Percentiles rank a stretch among this genome's conserved stretches.
phyloP scores from a whole-genome alignment of 805 yeast genomes.

The Pichia cabralensis region DNA sequence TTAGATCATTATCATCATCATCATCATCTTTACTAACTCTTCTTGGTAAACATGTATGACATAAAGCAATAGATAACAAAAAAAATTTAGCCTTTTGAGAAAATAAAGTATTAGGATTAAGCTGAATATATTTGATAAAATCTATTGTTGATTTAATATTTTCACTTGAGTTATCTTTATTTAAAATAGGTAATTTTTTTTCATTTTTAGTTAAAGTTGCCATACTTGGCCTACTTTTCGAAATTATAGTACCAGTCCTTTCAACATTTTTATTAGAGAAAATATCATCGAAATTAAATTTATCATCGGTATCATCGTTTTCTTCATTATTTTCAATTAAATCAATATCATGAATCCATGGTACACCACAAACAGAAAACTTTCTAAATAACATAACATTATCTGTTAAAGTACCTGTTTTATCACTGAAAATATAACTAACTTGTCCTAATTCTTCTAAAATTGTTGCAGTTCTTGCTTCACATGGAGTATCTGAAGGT shows the following conservation, averaged over 20 bases:
- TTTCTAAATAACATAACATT: conserved; percentile 89
- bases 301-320: conserved; percentile 9
- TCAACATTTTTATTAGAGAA: conserved; percentile 6
- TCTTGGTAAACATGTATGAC: conserved; percentile 85
- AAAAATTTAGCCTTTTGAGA: conserved; percentile 71
- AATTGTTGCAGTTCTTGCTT: conserved; percentile 89
- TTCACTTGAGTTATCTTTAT: conserved; percentile 24
- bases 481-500: conserved; percentile 82
- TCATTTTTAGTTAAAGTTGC: conserved; percentile 29
- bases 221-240: conserved; percentile 50
- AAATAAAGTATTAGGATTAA: conserved; percentile 59
- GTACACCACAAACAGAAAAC: conserved; percentile 75
- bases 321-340: conserved; percentile 23
- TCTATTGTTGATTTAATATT: conserved; percentile 49
- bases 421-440: conserved; percentile 87
- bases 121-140: conserved; percentile 59
- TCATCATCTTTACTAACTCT: conserved; percentile 12
- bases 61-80: conserved; percentile 69
- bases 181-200: background rate
- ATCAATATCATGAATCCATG: conserved; percentile 80
- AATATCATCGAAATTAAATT: conserved; percentile 6
- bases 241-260: conserved; percentile 14
- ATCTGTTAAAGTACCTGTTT: conserved; percentile 95
- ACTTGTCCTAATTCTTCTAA: conserved; percentile 97
- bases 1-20: background rate